Evolutionary conservation across 352 stramenopile species (phyloP), one percentile per base, ranked within the genome.

Genomic region (Phytopythium delawarense): DNA sequence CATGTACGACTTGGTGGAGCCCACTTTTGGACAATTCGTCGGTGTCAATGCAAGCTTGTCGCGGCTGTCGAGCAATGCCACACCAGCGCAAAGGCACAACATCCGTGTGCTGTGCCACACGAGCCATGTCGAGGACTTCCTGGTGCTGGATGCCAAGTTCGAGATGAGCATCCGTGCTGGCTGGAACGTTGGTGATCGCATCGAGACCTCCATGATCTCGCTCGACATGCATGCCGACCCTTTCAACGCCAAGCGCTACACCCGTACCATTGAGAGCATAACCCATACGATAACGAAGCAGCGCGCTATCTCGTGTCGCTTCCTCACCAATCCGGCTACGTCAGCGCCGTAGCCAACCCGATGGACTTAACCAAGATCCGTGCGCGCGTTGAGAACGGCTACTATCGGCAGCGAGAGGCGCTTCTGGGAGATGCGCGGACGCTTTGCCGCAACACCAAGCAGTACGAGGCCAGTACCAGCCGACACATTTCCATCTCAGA

Each of bases 301-400:
- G 45, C n/a, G 23, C n/a, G 7, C 7, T 50, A n/a, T n/a, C 23
- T 34, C 12, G 23, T 54, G 1, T 20, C 48, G 48, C 48, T 54
- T 3, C 9, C 11, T 16, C 23, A 40, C 16, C 30, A 28, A 15
- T 15, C 28, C 4, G 50, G 44, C 15, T 57, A 57, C 16, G 16
- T 57, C 12, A 25, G 34, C 6, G 34, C 44, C 18, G 34, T 57
- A 12, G 50, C 28, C 7, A 57, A 57, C n/a, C 50, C 50, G 11
- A 23, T 57, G 28, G 50, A 57, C 34, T 23, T 57, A 4, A 57
- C 18, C 23, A 42, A 42, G 50, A 57, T 57, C 34, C 50, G 50
- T 25, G 50, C 50, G 20, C 50, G 50, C 1, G 7, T 57, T 40
- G 50, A 21, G 13, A 57, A 45, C 30, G 50, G n/a, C 16, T 57